A percentile compares a stretch with the other conserved stretches of the same genome.
phyloP scores from a whole-genome alignment of 768 basidiomycete genomes.

The Coprinopsis sp. region DNA sequence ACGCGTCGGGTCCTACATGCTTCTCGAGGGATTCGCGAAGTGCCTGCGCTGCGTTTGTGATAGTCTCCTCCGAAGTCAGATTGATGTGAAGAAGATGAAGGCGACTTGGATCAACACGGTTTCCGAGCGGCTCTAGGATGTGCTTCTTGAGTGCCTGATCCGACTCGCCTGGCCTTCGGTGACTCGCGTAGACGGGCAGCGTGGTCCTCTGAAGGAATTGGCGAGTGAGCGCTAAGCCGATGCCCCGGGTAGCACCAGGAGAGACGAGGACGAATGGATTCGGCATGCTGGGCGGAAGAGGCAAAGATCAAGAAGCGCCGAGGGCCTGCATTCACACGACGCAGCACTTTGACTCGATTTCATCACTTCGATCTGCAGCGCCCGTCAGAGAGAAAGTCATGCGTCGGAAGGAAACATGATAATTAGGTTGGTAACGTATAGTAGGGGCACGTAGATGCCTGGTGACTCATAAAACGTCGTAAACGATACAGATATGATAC shows the following conservation, averaged over 20 bases:
- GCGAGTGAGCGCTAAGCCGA: constrained; percentile 51
- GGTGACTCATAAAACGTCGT: too few relatives aligned
- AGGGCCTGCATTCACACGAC: not conserved
- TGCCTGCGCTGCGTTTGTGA: constrained; percentile 40
- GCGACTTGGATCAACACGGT: constrained; percentile 38
- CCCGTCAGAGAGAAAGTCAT: too few relatives aligned
- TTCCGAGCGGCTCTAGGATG: constrained; percentile 40
- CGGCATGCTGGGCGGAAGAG: constrained; percentile 13
- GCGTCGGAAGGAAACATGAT: too few relatives aligned
- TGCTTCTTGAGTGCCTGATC: constrained; percentile 31
- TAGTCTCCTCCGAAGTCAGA: constrained; percentile 47
- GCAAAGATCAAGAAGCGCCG: not conserved
- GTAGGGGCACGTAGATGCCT: too few relatives aligned
- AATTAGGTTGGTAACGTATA: too few relatives aligned
- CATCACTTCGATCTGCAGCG: too few relatives aligned
- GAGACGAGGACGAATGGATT: constrained; percentile 48
- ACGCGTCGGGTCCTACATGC: constrained; percentile 24
- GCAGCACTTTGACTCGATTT: too few relatives aligned
- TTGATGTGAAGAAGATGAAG: constrained; percentile 47
- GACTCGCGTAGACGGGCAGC: constrained; percentile 52
- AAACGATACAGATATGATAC: too few relatives aligned
- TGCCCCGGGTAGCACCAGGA: constrained; percentile 50
- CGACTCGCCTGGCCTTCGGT: constrained; percentile 35
- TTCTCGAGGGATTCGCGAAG: constrained; percentile 32
- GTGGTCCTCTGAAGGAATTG: constrained; percentile 46